Base-by-base conservation (phyloP, 352 stramenopile genomes). In the Globisporangium sylvaticum region DNA sequence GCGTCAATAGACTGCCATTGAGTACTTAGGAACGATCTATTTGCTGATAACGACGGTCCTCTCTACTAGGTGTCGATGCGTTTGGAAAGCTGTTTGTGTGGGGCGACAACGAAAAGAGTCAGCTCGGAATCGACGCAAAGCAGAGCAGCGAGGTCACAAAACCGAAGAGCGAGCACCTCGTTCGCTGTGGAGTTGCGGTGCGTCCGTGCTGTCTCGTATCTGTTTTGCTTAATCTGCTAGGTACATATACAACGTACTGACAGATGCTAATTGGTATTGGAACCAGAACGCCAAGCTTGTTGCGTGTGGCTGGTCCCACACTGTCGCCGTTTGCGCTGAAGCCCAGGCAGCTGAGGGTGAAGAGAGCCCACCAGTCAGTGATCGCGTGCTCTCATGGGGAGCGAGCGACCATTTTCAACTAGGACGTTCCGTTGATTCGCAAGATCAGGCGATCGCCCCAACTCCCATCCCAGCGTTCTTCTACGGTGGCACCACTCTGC, bases 281-380 rank as follows among this genome's bases (percentile, higher is more conserved):
- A 18, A 42, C 9, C 42, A 70, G 81, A 70, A 31, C 64, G 66
- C 66, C 8, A 75, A 68, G 34, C 56, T 81, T 4, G 78, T 89
- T 20, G 80, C 72, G n/a, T 95, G 85, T 52, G 87, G 87, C 0
- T 95, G 87, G 87, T 88, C 76, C 67, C 76, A 79, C 62, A 91
- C 85, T 2, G 25, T 95, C n/a, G 79, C 68, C 5, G 73, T 85
- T 31, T 65, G 78, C 22, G 60, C 27, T 15, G 44, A 48, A 39
- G 8, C 14, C 27, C 24, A 39, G 24, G n/a, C 25, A 15, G 3
- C 10, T 0, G 53, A 72, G 27, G 59, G 20, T 4, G 39, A 69
- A 31, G 58, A 72, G 15, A 9, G n/a, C 10, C 22, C 48, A 15
- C 48, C 9, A 29, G 3, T 3, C n/a, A 25, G 37, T 12, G 65